Percentiles rank a stretch among this genome's conserved stretches.
Evolutionary conservation across 208 protist genomes (phyloP).

Genomic region (Wallacemonas sp.): DNA sequence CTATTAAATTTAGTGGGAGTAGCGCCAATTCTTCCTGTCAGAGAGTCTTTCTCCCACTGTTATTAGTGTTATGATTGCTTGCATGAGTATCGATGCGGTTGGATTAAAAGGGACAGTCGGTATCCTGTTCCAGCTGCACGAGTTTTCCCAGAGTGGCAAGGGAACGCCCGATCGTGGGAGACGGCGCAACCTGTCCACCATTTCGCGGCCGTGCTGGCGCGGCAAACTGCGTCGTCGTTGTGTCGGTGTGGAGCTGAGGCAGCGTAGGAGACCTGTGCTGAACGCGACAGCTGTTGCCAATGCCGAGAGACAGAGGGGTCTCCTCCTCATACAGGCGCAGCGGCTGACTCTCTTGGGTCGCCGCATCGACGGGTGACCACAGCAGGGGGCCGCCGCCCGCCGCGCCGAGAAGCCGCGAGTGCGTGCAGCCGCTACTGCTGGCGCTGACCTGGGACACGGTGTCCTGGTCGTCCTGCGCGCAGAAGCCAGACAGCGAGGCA

Average conservation of each 20-base stretch:
- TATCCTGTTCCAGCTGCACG: conserved; percentile 7
- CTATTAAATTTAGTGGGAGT: background rate
- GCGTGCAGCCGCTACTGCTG: conserved; percentile 3
- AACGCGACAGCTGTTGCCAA: too few relatives aligned
- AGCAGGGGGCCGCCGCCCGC: background rate
- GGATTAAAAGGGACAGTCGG: conserved; percentile 3
- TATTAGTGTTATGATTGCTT: conserved; percentile 2
- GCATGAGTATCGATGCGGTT: background rate
- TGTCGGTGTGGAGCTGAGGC: background rate
- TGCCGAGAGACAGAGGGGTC: too few relatives aligned
- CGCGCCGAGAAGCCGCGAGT: background rate
- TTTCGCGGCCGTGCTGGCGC: background rate
- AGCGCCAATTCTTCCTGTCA: background rate
- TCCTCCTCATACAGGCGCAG: too few relatives aligned
- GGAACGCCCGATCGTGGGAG: background rate
- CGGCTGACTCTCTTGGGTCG: background rate
- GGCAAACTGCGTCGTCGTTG: background rate
- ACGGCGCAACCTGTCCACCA: too few relatives aligned
- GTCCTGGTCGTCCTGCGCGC: background rate
- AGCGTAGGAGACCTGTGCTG: too few relatives aligned
- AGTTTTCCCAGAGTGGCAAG: background rate
- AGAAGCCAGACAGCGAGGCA: conserved; percentile 1
- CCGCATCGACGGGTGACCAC: conserved; percentile 5
- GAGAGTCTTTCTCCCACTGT: background rate
- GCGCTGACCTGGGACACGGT: background rate